Evolutionary conservation across 2,329 filamentous ascomycete species (phyloP), one percentile per base, ranked within the genome.

Genomic region (Penicillium sp.): DNA sequence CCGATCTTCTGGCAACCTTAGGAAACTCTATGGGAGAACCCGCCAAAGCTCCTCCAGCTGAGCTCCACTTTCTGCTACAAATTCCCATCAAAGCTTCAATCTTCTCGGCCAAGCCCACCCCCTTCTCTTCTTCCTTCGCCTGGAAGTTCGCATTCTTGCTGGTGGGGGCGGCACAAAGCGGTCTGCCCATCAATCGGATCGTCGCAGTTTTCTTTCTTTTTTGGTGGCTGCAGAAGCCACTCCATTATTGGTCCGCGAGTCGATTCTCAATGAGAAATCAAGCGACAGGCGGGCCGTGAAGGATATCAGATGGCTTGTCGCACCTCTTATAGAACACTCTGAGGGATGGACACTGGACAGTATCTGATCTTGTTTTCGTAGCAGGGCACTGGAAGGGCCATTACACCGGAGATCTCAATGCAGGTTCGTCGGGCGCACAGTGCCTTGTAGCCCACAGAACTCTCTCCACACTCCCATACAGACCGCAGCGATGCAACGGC

Each of bases 1-100:
- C 71, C 64, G 64, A 65, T 69, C 66, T 66, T 62, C 64, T 68
- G 67, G 63, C 59, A 66, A 61, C 59, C 64, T 68, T 62, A 60
- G 66, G 66, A 67, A 68, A 67, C 64, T 68, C 63, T 68, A 66
- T 67, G 58, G 43, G 43, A 63, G 61, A 51, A 38, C 35, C 57
- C 54, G 52, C 58, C 64, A 53, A 42, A 53, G 35, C 35, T 53
- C 37, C 50, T 42, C 38, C 17, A 22, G 53, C 49, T 57, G 35
- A 58, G 59, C 54, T 65, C 61, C 63, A 58, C 57, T 50, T 59
- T 57, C 39, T 42, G 35, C 41, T 34, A 14, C 50, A 41, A 5
- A 20, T 45, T 31, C 10, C n/a, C 22, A 15, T 41, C 20, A 34
- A 28, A 58, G 41, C 49, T 48, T 50, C 42, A 56, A 49, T 31